Evolutionary conservation across 75 land plant genomes (phyloP).

Genomic region (Pinus tabuliformis): DNA sequence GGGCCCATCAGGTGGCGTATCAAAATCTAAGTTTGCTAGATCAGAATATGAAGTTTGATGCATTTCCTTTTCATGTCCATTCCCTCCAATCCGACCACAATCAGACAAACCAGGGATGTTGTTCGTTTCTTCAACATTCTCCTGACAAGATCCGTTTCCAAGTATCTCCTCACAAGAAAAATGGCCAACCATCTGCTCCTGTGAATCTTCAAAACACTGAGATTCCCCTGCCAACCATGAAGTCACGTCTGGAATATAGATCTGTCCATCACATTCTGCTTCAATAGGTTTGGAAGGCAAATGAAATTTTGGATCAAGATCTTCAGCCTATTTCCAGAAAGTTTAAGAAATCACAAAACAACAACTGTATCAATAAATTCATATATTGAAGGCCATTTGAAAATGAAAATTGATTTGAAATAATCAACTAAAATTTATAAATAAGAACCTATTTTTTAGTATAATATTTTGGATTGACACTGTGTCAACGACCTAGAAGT

Average conservation of each 20-base stretch:
- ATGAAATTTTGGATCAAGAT: conserved; percentile 4
- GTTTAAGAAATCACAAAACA: background rate
- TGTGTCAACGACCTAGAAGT: background rate
- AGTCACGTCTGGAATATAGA: conserved; percentile 3
- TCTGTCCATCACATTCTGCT: background rate
- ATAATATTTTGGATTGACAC: background rate
- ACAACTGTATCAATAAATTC: background rate
- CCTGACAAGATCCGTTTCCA: conserved; percentile 12
- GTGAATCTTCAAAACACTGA: conserved; percentile 18
- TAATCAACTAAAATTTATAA: background rate
- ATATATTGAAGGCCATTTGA: background rate
- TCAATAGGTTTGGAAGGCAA: background rate
- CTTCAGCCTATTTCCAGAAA: background rate
- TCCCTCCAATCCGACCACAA: background rate
- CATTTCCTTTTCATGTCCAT: background rate
- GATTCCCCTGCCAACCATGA: conserved; percentile 34
- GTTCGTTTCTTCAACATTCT: background rate
- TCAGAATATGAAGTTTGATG: conserved; percentile 15
- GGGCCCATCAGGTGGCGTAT: conserved; percentile 43
- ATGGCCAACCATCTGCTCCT: conserved; percentile 9
- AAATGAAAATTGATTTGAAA: no score
- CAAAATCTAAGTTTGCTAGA: conserved; percentile 37
- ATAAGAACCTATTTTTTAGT: background rate
- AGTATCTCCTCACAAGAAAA: conserved; percentile 43
- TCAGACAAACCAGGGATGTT: background rate